A percentile compares a stretch with the other conserved stretches of the same genome.
phyloP scores from a whole-genome alignment of 176 grass and related monocot species.

The Microstegium vimineum region DNA sequence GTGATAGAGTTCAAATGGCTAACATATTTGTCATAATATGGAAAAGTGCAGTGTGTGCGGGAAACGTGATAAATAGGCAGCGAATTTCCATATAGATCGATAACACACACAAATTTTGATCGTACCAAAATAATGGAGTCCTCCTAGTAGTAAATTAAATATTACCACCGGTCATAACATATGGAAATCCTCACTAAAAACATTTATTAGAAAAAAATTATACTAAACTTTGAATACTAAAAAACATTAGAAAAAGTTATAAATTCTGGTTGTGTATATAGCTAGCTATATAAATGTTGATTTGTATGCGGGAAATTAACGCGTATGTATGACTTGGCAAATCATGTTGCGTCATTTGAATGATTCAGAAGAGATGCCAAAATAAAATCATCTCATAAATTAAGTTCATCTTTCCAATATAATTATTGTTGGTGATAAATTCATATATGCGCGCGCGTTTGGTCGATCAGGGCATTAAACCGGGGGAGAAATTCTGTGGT shows the following conservation, averaged over 20 bases:
- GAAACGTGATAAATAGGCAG: neutral
- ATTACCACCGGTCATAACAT: too few relatives aligned
- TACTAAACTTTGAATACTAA: too few relatives aligned
- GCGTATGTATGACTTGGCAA: constrained; percentile 4
- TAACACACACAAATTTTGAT: neutral
- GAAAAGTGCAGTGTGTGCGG: neutral
- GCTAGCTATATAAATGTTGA: neutral
- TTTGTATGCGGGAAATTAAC: neutral
- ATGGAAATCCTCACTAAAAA: too few relatives aligned
- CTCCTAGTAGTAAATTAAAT: too few relatives aligned
- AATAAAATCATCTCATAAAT: neutral
- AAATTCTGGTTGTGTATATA: too few relatives aligned
- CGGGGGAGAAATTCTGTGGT: constrained; percentile 18
- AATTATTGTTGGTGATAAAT: neutral
- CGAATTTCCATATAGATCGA: neutral
- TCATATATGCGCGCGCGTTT: neutral
- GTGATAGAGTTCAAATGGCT: constrained; percentile 25
- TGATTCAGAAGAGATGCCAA: neutral
- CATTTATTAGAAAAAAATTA: too few relatives aligned
- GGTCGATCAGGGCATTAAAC: neutral
- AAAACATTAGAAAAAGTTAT: too few relatives aligned
- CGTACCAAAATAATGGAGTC: too few relatives aligned
- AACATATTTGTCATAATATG: constrained; percentile 11
- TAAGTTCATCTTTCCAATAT: neutral
- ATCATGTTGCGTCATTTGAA: constrained; percentile 10